Evolutionary conservation across 164 flowering plant genomes (phyloP).

Genomic region (Vitis rupestris): DNA sequence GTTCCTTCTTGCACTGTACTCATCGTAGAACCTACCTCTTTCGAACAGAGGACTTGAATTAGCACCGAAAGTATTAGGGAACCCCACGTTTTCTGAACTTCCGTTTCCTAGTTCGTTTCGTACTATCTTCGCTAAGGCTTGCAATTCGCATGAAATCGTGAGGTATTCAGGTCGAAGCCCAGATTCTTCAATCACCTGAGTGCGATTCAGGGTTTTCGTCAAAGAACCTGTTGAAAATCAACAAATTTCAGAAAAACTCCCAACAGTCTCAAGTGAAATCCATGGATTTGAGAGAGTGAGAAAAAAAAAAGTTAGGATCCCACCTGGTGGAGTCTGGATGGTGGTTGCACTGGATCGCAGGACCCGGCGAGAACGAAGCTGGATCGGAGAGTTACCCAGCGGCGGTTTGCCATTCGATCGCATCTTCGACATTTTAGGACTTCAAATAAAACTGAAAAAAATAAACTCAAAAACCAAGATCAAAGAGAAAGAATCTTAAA

Average conservation of each 20-base stretch:
- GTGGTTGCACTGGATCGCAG: slow-evolving; percentile 38
- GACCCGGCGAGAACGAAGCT: slow-evolving; percentile 48
- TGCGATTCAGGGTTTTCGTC: slow-evolving; percentile 38
- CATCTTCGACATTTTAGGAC: slow-evolving; percentile 36
- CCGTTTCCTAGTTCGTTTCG: slow-evolving; percentile 38
- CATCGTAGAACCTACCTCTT: slow-evolving; percentile 78
- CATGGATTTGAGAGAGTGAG: not conserved
- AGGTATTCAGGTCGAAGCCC: slow-evolving; percentile 53
- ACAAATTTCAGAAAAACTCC: not conserved
- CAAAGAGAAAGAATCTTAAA: not conserved
- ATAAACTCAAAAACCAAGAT: not conserved
- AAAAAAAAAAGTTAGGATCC: not conserved
- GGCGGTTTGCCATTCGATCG: slow-evolving; percentile 61
- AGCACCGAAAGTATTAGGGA: not conserved
- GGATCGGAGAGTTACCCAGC: slow-evolving; percentile 55
- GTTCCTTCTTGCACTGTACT: slow-evolving; percentile 75
- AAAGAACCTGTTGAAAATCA: slow-evolving; percentile 35
- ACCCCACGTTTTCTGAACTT: slow-evolving; percentile 3
- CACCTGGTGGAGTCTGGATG: slow-evolving; percentile 56
- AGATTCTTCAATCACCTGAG: slow-evolving; percentile 22
- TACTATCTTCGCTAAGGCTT: slow-evolving; percentile 66
- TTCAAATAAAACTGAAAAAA: not conserved
- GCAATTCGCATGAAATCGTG: slow-evolving; percentile 58
- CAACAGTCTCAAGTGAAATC: not conserved
- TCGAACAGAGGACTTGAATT: slow-evolving; percentile 50